Evolutionary conservation across 1,284 basidiomycete species (phyloP).

Genomic region (Ustilago bromivora): DNA sequence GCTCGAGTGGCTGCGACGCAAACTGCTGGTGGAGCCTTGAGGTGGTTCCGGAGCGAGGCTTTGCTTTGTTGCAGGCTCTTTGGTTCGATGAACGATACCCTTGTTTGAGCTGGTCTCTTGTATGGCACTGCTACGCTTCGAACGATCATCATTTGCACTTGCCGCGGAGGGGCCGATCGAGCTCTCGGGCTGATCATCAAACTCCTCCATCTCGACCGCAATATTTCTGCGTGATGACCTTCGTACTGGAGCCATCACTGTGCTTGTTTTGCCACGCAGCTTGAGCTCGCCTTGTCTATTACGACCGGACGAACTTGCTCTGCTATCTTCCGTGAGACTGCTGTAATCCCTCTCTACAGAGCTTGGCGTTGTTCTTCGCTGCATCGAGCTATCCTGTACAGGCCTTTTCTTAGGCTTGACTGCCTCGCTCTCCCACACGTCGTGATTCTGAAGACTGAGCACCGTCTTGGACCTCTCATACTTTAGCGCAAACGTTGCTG

Average conservation of each 20-base stretch:
- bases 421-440: conserved; percentile 13
- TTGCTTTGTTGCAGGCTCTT: background rate
- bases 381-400: background rate
- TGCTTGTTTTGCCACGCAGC: conserved; percentile 16
- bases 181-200: conserved; percentile 17
- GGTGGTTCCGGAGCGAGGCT: background rate
- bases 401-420: conserved; percentile 12
- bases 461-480: conserved; percentile 41
- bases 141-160: background rate
- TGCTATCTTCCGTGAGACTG: background rate
- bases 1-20: conserved; percentile 35
- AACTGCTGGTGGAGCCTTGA: conserved; percentile 8
- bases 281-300: conserved; percentile 10
- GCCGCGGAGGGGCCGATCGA: conserved; percentile 3
- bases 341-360: background rate
- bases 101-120: background rate
- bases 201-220: conserved; percentile 41
- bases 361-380: background rate
- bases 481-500: conserved; percentile 39
- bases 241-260: conserved; percentile 12
- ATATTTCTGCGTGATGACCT: conserved; percentile 34
- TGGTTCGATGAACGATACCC: conserved; percentile 8
- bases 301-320: background rate
- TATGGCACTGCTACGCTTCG: background rate
- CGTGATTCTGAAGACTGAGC: conserved; percentile 25